phyloP scores from a whole-genome alignment of 345 rosid species.

The rapeseed (Brassica napus) region Da-Ae NC_063436.1:3198501-3199000 shows the following conservation, averaged over 20 bases:
- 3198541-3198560: not conserved
- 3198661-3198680: not conserved
- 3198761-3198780: not conserved
- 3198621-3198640: slow-evolving; percentile 2
- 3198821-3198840: not conserved
- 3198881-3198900: not conserved
- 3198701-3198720: not conserved
- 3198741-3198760: not conserved
- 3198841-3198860: not conserved
- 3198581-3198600: not conserved
- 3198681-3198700: not conserved
- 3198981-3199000: not conserved
- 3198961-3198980: not conserved
- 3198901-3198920: not conserved
- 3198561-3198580: slow-evolving; percentile 7
- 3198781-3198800: slow-evolving; percentile 4
- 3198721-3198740: not conserved
- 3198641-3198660: not conserved
- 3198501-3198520: not conserved
- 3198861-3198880: not conserved
- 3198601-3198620: not conserved
- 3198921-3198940: not conserved
- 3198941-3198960: not conserved
- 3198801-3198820: slow-evolving; percentile 5
- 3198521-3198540: not conserved